Conservation (phyloP, 1,139 yeast genomes). For the Protomyces lactucae-debilis region DNA sequence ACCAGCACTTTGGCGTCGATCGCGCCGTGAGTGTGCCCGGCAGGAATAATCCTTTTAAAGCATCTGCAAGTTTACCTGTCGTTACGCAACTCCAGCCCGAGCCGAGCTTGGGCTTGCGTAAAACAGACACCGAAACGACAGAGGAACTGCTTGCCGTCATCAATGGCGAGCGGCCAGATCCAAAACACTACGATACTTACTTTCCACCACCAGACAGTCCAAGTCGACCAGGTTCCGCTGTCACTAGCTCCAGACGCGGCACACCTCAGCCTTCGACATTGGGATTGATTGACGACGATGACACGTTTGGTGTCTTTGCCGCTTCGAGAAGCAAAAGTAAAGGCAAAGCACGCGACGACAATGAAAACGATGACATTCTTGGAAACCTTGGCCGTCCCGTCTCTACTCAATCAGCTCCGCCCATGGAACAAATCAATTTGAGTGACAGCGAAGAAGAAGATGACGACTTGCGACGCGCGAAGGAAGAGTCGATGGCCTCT, state of each 20-base stretch:
- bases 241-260: neutral
- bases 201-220: constrained; percentile 5
- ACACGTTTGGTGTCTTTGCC: neutral
- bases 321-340: neutral
- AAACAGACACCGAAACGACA: constrained; percentile 18
- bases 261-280: neutral
- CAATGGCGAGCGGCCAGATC: constrained; percentile 16
- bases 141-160: constrained; percentile 18
- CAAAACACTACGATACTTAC: constrained; percentile 1
- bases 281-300: neutral
- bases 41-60: neutral
- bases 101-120: neutral
- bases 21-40: neutral
- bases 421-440: neutral
- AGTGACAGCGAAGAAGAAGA: neutral
- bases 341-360: neutral
- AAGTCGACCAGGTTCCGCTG: neutral
- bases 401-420: neutral
- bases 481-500: constrained; percentile 3
- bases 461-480: constrained; percentile 24
- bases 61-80: neutral
- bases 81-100: neutral
- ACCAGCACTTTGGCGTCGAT: neutral
- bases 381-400: constrained; percentile 20
- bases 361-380: constrained; percentile 13